phyloP scores from a whole-genome alignment of 768 basidiomycete genomes.

The Leccinum boreale region DNA sequence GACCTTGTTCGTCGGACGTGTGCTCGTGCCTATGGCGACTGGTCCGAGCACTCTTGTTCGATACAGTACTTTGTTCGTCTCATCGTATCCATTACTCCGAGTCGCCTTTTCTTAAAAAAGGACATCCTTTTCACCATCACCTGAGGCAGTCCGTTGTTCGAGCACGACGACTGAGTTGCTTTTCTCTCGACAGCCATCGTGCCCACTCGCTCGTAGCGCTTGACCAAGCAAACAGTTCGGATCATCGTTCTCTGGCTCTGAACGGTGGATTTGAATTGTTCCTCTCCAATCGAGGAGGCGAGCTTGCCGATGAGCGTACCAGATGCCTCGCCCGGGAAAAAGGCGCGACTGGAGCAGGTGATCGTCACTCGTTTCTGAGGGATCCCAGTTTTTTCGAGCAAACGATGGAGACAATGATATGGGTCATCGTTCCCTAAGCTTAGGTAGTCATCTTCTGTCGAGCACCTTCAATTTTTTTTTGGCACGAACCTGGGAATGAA shows the following conservation, averaged over 20 bases:
- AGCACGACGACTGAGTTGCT: background rate
- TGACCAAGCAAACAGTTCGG: background rate
- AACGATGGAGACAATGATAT: conserved; percentile 69
- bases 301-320: conserved; percentile 25
- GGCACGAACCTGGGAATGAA: conserved; percentile 71
- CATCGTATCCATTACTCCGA: background rate
- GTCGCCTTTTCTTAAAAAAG: too few relatives aligned
- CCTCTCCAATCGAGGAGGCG: conserved; percentile 9
- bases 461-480: background rate
- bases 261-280: background rate
- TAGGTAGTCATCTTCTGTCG: conserved; percentile 10
- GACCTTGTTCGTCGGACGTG: background rate
- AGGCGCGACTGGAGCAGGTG: conserved; percentile 51
- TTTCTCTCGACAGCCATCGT: background rate
- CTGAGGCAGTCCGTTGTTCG: background rate
- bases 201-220: background rate
- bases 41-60: background rate
- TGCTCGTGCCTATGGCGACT: too few relatives aligned
- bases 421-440: conserved; percentile 68
- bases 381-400: conserved; percentile 61
- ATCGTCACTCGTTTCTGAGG: conserved; percentile 65
- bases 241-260: background rate
- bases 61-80: background rate
- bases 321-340: conserved; percentile 17
- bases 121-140: too few relatives aligned